Evolutionary conservation across 1,139 yeast species (phyloP).

Genomic region (Yamadazyma atlantica): DNA sequence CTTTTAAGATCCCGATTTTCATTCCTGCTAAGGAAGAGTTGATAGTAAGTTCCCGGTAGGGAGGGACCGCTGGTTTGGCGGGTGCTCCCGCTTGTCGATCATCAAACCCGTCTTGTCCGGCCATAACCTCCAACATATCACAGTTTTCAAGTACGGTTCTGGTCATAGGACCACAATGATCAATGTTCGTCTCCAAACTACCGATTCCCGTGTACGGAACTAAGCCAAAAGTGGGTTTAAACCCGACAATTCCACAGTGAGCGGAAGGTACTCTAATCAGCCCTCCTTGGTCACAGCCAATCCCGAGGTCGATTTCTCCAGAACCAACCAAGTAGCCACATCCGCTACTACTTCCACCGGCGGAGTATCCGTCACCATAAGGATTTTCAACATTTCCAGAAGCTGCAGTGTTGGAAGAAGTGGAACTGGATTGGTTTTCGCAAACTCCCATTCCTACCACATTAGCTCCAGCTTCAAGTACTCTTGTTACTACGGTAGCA

Average conservation of each 20-base stretch:
- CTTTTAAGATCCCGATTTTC: slow-evolving; percentile 15
- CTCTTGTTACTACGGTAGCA: slow-evolving; percentile 16
- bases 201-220: slow-evolving; percentile 17
- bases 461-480: slow-evolving; percentile 15
- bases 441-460: slow-evolving; percentile 15
- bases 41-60: slow-evolving; percentile 7
- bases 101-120: slow-evolving; percentile 16
- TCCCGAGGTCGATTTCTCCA: slow-evolving; percentile 14
- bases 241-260: slow-evolving; percentile 16
- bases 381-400: slow-evolving; percentile 17
- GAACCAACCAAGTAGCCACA: slow-evolving; percentile 14
- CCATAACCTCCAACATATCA: slow-evolving; percentile 13
- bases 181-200: slow-evolving; percentile 16
- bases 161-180: slow-evolving; percentile 16
- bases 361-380: slow-evolving; percentile 14
- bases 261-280: slow-evolving; percentile 15
- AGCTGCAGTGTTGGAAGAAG: slow-evolving; percentile 17
- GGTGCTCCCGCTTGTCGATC: slow-evolving; percentile 20
- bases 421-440: slow-evolving; percentile 16
- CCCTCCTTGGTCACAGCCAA: slow-evolving; percentile 17
- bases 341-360: slow-evolving; percentile 18
- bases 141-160: slow-evolving; percentile 13
- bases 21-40: slow-evolving; percentile 11
- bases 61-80: slow-evolving; percentile 26
- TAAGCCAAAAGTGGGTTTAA: slow-evolving; percentile 17